Evolutionary conservation across 2,329 filamentous ascomycete species (phyloP), one percentile per base, ranked within the genome.

Genomic region (Pseudogymnoascus sp.): DNA sequence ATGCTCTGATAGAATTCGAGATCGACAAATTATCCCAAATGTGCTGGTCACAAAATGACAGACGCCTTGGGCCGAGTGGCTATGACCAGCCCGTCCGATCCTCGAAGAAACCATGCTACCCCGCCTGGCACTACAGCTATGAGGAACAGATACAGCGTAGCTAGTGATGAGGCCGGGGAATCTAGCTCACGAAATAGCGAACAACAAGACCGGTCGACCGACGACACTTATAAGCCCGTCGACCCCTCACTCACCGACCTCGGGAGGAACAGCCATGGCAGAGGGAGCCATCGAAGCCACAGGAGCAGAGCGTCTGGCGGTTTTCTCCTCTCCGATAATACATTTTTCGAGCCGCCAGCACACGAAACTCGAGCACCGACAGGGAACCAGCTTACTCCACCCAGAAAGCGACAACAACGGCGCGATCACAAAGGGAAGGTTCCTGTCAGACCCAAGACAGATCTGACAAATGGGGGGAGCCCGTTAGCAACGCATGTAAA

Each of bases 241-340:
- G 47, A 57, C 26, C 4, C 47, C 4, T 34, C 47, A 4, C 26
- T 57, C 47, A 57, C 47, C 47, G 47, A 34, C 47, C n/a, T 12
- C 10, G 47, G 26, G 7, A 31, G 26, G 47, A 57, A 57, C n/a
- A 67, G 64, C 26, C 67, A 71, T 60, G 64, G 68, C 18, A 70
- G 66, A 66, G 65, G 65, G 23, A 70, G 66, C 57, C 66, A 69
- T 51, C 69, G 68, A 61, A 72, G 67, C 45, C 72, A 71, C 61
- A 68, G 69, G 51, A 71, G 61, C 37, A 70, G 66, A 54, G 65
- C 63, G 14, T 69, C 69, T 62, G 71, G 72, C 4, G 70, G 70
- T 10, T 74, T 74, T 47, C 62, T 74, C 12, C 67, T 74, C 7
- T 70, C 68, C 7, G 67, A 70, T 61, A 34, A 68, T 6, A 63